phyloP scores from a whole-genome alignment of 1,139 yeast species.

The Blastobotrys petasosporus region DNA sequence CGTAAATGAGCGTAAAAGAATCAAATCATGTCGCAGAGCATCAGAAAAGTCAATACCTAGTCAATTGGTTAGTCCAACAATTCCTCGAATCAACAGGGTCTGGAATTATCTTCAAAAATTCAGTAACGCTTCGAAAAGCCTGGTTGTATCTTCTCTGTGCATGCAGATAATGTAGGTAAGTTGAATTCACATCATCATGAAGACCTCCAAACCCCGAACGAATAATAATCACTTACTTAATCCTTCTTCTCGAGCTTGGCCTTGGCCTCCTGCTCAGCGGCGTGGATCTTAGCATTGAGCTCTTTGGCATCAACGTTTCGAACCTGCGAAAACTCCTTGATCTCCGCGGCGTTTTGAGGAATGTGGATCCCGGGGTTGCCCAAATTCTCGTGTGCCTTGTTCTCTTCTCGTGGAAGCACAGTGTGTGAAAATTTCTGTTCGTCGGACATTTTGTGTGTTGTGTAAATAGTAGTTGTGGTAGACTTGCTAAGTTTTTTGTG shows the following conservation, averaged over 20 bases:
- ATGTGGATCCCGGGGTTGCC: slow-evolving; percentile 30
- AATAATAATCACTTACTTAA: background rate
- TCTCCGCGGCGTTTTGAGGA: slow-evolving; percentile 25
- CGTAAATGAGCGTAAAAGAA: slow-evolving; percentile 2
- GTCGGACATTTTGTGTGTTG: slow-evolving; percentile 13
- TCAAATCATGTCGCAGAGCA: background rate
- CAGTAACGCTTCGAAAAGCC: background rate
- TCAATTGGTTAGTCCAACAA: slow-evolving; percentile 1
- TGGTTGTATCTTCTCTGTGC: slow-evolving; percentile 17
- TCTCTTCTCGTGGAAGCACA: slow-evolving; percentile 29
- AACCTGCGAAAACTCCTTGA: slow-evolving; percentile 27
- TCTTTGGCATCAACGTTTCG: slow-evolving; percentile 30
- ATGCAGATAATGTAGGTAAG: slow-evolving; percentile 24
- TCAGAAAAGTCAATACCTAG: background rate
- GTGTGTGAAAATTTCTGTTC: slow-evolving; percentile 25
- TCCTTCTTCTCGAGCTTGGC: slow-evolving; percentile 12
- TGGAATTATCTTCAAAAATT: background rate
- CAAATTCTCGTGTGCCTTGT: slow-evolving; percentile 14
- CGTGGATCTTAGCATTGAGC: slow-evolving; percentile 26
- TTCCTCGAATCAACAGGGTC: background rate
- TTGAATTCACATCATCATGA: slow-evolving; percentile 7
- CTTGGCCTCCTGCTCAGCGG: slow-evolving; percentile 8
- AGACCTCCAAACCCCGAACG: background rate
- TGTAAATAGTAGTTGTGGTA: too few species aligned
- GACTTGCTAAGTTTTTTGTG: too few species aligned